Evolutionary conservation across 2,329 filamentous ascomycete genomes (phyloP), one percentile per base, ranked within the genome.

Genomic region (Xylariaceae sp.): DNA sequence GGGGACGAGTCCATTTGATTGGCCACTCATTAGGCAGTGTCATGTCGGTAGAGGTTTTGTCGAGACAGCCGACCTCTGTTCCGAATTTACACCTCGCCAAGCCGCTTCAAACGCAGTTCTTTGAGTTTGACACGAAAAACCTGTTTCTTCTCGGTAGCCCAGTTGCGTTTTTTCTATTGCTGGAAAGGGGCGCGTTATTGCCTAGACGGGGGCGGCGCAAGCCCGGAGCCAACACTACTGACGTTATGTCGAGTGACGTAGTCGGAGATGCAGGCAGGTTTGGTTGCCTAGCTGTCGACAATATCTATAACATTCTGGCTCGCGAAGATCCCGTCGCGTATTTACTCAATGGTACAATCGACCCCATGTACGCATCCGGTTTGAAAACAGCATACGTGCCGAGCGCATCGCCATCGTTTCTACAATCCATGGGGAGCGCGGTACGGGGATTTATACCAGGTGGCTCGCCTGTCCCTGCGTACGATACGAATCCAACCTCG

Each of bases 1-100:
- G 85, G 58, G 95, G 95, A 6, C 87, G 91, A 7, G 92, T 98
- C 1, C 95, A 99, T 74, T 78, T 99, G 4, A 89, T 99, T 59
- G 95, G 90, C 0, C 95, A 99, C 72, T 97, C 93, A 0, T 82
- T 99, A 1, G 95, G 95, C 9, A 96, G 91, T 65, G 92, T 92
- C 34, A 98, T 99, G 91, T 89, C 93, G 2, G 79, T 97, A 33
- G 95, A 99, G 64, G 88, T 98, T 29, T 79, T 99, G 6, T 96
- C 91, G 37, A 87, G 89, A 46, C 95, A 99, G 71, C 95, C 95
- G 3, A 97, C 90, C 0, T 75, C 74, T 8, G 78, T 90, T 1
- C 85, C 90, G 0, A 73, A 69, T 24, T 61, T 85, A 6, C 74
- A 84, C 50, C 67, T 81, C 6, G 65, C 72, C 39, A 70, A 64